Evolutionary conservation across 805 yeast species (phyloP).

Genomic region (Isabelozyma heimii): DNA sequence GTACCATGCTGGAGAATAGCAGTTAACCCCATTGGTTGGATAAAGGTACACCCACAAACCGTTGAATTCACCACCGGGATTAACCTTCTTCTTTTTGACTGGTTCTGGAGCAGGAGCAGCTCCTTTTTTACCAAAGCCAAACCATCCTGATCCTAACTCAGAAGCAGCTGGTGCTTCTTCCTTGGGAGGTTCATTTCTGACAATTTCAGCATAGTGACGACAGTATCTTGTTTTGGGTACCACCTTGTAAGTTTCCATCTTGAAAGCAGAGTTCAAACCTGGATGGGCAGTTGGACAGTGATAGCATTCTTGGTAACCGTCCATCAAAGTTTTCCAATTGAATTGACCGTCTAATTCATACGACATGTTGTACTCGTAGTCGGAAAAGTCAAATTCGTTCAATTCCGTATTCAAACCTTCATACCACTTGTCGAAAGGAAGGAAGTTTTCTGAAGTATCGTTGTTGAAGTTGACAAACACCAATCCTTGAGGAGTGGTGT

Average conservation of each 20-base stretch:
- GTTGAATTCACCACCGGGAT: slow-evolving; percentile 60
- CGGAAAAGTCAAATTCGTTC: slow-evolving; percentile 57
- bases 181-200: slow-evolving; percentile 28
- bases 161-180: slow-evolving; percentile 28
- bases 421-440: slow-evolving; percentile 53
- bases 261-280: slow-evolving; percentile 54
- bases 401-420: slow-evolving; percentile 49
- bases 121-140: slow-evolving; percentile 44
- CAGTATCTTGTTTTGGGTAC: slow-evolving; percentile 58
- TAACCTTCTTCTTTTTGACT: slow-evolving; percentile 25
- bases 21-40: slow-evolving; percentile 61
- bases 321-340: slow-evolving; percentile 68
- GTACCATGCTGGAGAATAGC: slow-evolving; percentile 68
- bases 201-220: slow-evolving; percentile 59
- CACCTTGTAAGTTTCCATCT: slow-evolving; percentile 64
- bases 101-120: slow-evolving; percentile 16
- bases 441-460: slow-evolving; percentile 40
- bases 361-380: slow-evolving; percentile 63
- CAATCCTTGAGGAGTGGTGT: slow-evolving; percentile 54
- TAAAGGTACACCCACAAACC: slow-evolving; percentile 62
- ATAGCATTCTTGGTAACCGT: slow-evolving; percentile 66
- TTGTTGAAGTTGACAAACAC: slow-evolving; percentile 52
- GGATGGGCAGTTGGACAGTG: slow-evolving; percentile 71
- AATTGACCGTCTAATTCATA: slow-evolving; percentile 62
- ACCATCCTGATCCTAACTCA: slow-evolving; percentile 44